A percentile compares a stretch with the other conserved stretches of the same genome.
Conservation (phyloP, 441 rosid species). For the Adansonia gregorii region DNA sequence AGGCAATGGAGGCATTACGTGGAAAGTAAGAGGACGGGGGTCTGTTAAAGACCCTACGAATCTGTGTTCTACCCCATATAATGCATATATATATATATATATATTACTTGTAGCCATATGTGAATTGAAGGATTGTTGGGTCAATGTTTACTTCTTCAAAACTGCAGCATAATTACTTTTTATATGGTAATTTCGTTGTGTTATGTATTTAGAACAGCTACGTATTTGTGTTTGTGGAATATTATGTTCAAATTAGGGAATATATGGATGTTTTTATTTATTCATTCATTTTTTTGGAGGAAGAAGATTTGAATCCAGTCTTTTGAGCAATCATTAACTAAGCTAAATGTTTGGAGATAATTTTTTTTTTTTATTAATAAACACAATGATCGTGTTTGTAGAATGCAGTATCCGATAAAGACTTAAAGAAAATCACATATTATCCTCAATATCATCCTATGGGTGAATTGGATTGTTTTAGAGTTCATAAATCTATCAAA, state of each 20-base stretch:
- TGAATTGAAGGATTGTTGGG: not conserved
- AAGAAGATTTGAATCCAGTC: not conserved
- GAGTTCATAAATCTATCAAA: too few relatives aligned
- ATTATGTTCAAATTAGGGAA: not conserved
- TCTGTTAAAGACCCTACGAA: conserved; percentile 41
- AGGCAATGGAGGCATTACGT: conserved; percentile 55
- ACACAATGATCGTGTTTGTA: too few relatives aligned
- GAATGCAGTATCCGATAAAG: too few relatives aligned
- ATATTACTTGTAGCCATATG: not conserved
- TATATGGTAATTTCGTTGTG: not conserved
- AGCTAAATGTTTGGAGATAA: too few relatives aligned
- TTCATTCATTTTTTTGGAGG: not conserved
- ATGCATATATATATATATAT: too few relatives aligned
- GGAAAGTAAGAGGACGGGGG: conserved; percentile 44
- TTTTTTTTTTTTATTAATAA: too few relatives aligned
- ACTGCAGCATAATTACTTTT: not conserved
- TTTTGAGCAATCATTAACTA: too few relatives aligned
- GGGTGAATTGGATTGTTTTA: too few relatives aligned
- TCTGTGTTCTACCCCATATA: not conserved
- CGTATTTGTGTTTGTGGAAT: not conserved
- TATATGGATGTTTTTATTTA: not conserved
- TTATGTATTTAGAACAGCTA: not conserved
- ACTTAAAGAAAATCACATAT: too few relatives aligned
- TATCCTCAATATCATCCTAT: too few relatives aligned
- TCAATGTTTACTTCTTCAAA: not conserved